These are phyloP conservation scores for Mycocentrospora acerina DNA, from an alignment of 2,329 filamentous ascomycete genomes.

Conservation along the genomic window DNA sequence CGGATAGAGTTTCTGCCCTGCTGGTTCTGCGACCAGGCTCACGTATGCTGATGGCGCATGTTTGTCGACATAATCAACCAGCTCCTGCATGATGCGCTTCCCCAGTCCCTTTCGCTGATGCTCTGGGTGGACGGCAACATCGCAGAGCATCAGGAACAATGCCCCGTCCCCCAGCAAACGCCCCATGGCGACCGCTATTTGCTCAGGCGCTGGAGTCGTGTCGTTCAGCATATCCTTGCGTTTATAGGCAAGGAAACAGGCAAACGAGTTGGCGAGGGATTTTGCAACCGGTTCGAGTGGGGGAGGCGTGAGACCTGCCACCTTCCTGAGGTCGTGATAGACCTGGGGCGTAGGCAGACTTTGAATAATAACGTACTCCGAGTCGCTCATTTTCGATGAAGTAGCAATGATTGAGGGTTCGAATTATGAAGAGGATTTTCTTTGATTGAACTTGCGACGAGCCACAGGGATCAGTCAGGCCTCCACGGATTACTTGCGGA, in stretches of 20 bases:
- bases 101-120: slow-evolving; percentile 54
- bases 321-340: slow-evolving; percentile 34
- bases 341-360: slow-evolving; percentile 29
- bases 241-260: slow-evolving; percentile 28
- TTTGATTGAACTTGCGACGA: too few relatives aligned
- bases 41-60: slow-evolving; percentile 49
- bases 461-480: neutral
- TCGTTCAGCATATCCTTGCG: slow-evolving; percentile 23
- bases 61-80: slow-evolving; percentile 46
- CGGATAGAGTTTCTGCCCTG: slow-evolving; percentile 49
- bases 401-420: neutral
- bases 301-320: slow-evolving; percentile 33
- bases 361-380: slow-evolving; percentile 28
- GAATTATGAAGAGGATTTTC: neutral
- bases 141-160: slow-evolving; percentile 54
- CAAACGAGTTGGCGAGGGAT: slow-evolving; percentile 29
- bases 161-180: slow-evolving; percentile 55
- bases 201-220: slow-evolving; percentile 16
- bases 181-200: slow-evolving; percentile 51
- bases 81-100: slow-evolving; percentile 46
- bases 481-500: neutral
- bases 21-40: slow-evolving; percentile 49
- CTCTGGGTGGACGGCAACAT: slow-evolving; percentile 53
- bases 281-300: slow-evolving; percentile 27
- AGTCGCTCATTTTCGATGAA: slow-evolving; percentile 9